A percentile compares a stretch with the other conserved stretches of the same genome.
Conservation (phyloP, 495 filamentous ascomycete genomes). For the Bathelium albidoporum region DNA sequence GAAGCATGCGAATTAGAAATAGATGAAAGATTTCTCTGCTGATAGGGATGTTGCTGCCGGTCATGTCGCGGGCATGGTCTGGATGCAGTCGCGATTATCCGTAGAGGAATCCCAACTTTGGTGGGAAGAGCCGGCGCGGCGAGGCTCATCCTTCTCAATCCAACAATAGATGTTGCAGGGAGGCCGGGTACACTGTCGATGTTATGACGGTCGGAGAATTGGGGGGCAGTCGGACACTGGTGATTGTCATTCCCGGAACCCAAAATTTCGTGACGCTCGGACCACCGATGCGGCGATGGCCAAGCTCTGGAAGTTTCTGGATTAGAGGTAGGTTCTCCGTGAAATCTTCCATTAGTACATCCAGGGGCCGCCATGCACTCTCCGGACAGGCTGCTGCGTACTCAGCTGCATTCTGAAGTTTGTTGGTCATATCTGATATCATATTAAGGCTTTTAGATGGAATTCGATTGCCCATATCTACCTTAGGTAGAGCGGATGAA, state of each 20-base stretch:
- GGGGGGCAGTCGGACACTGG: not conserved
- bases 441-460: too few relatives aligned
- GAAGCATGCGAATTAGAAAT: not conserved
- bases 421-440: too few relatives aligned
- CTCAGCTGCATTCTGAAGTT: too few relatives aligned
- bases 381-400: too few relatives aligned
- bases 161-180: not conserved
- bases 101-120: constrained; percentile 41
- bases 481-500: too few relatives aligned
- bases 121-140: constrained; percentile 36
- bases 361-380: too few relatives aligned
- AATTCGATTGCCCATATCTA: too few relatives aligned
- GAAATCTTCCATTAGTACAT: too few relatives aligned
- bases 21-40: not conserved
- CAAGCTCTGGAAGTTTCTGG: not conserved
- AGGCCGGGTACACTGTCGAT: not conserved
- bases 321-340: too few relatives aligned
- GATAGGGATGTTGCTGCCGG: constrained; percentile 31
- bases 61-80: constrained; percentile 28
- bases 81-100: constrained; percentile 36
- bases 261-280: constrained; percentile 2
- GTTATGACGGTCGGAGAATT: not conserved
- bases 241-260: not conserved
- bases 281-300: not conserved
- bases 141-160: constrained; percentile 13